Base-by-base conservation (phyloP, 805 yeast genomes). In the Kodamaea laetipori region DNA sequence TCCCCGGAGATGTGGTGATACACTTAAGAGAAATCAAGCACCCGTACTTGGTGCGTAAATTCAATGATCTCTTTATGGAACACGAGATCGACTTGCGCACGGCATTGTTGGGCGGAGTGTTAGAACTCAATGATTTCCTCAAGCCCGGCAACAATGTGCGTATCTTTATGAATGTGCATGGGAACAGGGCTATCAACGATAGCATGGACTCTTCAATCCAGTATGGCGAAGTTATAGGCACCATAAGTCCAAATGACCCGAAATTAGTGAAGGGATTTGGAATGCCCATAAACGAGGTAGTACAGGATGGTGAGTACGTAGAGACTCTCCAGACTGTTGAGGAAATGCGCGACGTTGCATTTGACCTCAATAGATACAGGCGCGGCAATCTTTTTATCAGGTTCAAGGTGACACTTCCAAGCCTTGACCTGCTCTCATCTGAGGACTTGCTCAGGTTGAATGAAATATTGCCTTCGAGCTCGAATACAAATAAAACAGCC, bases 1-100 rank as follows among this genome's bases (percentile, higher is more conserved):
- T 75, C 3, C 85, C 90, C 0, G 90, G 90, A 2, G 87, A 84
- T 57, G 83, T 84, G 5, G 63, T 82, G 2, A 73, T 84, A 7
- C 77, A 75, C 1, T 58, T 84, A 17, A 69, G 69, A 28, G 74
- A 76, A 50, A 46, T 67, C 37, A 52, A 56, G 4, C 73, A 70
- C 49, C 59, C 61, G 7, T 52, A 48, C 13, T 71, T 77, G 43
- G 66, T 66, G 10, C 64, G 84, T 47, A 64, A 59, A 37, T 72
- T 62, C 26, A 57, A 73, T 27, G 78, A 79, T 51, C 58, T 81
- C 38, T 65, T 66, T 42, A 57, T 70, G 55, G 72, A 64, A 23
- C 65, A 67, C 30, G 67, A 71, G 36, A 68, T 81, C 24, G 81
- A 77, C 53, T 59, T 81, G 45, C 57, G 67, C 38, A 80, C 82